phyloP scores from a whole-genome alignment of 192 early-diverging fungal genomes.

The Neocallimastix lanati region DNA sequence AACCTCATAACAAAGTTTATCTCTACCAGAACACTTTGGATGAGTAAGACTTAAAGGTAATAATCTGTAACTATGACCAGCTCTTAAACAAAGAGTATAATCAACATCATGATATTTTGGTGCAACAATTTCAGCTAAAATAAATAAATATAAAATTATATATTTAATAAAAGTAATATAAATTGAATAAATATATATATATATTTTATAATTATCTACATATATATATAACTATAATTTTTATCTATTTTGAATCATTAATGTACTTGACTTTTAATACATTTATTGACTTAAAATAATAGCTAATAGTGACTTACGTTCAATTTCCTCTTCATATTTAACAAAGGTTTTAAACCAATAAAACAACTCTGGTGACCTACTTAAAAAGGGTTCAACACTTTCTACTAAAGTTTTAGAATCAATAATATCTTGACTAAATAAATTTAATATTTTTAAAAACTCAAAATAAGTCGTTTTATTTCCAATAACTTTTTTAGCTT shows the following conservation, averaged over 20 bases:
- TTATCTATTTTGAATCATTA: too few species aligned
- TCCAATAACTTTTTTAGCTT: conserved; percentile 65
- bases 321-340: conserved; percentile 60
- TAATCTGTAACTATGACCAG: conserved; percentile 54
- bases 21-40: conserved; percentile 73
- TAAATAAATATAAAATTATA: too few species aligned
- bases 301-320: conserved; percentile 32
- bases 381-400: conserved; percentile 67
- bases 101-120: conserved; percentile 42
- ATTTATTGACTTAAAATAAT: too few species aligned
- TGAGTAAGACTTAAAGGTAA: conserved; percentile 17
- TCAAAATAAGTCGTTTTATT: conserved; percentile 83
- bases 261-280: too few species aligned
- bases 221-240: too few species aligned
- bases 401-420: conserved; percentile 69
- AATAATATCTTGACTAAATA: conserved; percentile 86
- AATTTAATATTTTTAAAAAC: conserved; percentile 85
- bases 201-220: too few species aligned
- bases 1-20: conserved; percentile 76
- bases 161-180: too few species aligned
- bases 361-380: conserved; percentile 66
- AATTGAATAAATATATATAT: too few species aligned
- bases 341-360: conserved; percentile 85
- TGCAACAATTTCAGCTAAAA: conserved; percentile 38
- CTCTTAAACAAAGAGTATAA: conserved; percentile 28